Conservation (phyloP, 345 rosid genomes). For the Hevea brasiliensis region DNA sequence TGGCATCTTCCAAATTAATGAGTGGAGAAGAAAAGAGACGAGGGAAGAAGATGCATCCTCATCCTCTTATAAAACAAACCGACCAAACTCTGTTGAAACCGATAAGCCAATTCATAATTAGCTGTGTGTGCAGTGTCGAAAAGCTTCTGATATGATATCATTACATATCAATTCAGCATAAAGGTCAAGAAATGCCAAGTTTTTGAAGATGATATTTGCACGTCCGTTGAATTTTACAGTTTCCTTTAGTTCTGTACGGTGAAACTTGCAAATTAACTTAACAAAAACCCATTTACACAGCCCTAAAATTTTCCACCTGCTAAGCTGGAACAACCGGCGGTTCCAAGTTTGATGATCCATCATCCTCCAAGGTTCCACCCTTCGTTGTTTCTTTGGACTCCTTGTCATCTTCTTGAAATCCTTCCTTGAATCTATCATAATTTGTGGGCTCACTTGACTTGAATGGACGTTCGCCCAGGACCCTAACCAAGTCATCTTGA, state of each 20-base stretch:
- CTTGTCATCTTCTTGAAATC: conserved; percentile 54
- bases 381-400: conserved; percentile 29
- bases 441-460: conserved; percentile 61
- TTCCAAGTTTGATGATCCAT: conserved; percentile 52
- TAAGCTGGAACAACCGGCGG: conserved; percentile 70
- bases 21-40: background rate
- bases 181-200: background rate
- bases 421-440: conserved; percentile 73
- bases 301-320: background rate
- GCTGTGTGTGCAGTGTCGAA: conserved; percentile 2
- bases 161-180: background rate
- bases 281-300: conserved; percentile 7
- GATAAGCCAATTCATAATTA: background rate
- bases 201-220: background rate
- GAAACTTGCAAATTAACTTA: background rate
- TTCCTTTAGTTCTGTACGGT: background rate
- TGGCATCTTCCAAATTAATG: background rate
- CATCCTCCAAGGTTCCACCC: conserved; percentile 46
- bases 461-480: conserved; percentile 87
- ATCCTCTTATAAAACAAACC: background rate
- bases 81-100: background rate
- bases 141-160: background rate
- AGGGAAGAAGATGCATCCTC: background rate
- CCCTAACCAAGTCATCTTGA: conserved; percentile 64
- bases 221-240: background rate